phyloP scores from a whole-genome alignment of 371 early-diverging fungal species.

The Haplosporangium sp. region DNA sequence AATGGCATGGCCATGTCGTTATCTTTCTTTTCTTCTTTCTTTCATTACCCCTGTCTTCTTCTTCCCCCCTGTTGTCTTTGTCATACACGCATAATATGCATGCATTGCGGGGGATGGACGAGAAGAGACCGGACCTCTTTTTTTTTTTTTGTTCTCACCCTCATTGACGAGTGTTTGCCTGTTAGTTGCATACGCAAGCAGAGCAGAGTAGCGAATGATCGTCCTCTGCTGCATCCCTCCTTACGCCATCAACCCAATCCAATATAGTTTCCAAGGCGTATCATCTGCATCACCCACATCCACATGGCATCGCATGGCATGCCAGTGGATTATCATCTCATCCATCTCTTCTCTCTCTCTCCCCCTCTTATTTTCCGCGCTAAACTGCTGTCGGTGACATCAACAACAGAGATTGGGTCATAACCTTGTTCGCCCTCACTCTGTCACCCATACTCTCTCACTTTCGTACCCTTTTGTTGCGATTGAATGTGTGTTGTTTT shows the following conservation, averaged over 20 bases:
- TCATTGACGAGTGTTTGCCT: not conserved
- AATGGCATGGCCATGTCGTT: not conserved
- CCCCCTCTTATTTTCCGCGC: too few relatives aligned
- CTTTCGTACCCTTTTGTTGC: too few relatives aligned
- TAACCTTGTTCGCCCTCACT: constrained; percentile 22
- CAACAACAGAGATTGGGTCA: constrained; percentile 13
- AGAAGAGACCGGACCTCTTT: not conserved
- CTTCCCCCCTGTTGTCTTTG: constrained; percentile 21
- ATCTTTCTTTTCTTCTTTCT: constrained; percentile 12
- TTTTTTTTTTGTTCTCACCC: constrained; percentile 9
- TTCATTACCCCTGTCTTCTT: not conserved
- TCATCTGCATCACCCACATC: too few relatives aligned
- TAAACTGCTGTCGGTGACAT: too few relatives aligned
- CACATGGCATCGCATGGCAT: too few relatives aligned
- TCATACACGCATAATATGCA: constrained; percentile 34
- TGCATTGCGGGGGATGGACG: constrained; percentile 1
- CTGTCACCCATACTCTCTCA: too few relatives aligned
- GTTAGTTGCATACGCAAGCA: not conserved
- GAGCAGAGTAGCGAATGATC: not conserved
- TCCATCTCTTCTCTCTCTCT: too few relatives aligned
- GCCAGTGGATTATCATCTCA: too few relatives aligned
- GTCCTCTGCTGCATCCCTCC: not conserved
- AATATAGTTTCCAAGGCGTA: too few relatives aligned
- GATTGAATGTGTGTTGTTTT: too few relatives aligned
- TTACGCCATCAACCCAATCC: too few relatives aligned